Percentiles rank a stretch among this genome's conserved stretches.
Conservation (phyloP, 148 eudicot species). For the Pharnaceum exiguum region DNA sequence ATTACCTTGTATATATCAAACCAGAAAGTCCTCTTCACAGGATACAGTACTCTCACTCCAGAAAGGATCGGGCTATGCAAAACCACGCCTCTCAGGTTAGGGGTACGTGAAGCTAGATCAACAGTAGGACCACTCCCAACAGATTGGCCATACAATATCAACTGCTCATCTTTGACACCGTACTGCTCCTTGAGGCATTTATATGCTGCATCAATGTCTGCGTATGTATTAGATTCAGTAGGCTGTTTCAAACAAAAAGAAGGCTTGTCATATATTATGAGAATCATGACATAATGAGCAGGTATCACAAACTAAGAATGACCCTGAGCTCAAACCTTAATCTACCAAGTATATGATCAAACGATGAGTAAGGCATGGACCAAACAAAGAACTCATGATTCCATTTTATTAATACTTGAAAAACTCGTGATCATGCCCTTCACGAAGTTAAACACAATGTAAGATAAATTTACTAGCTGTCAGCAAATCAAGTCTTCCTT, state of each 20-base stretch:
- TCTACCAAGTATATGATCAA: not conserved
- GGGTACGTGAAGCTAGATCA: conserved; percentile 84
- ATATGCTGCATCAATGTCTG: conserved; percentile 93
- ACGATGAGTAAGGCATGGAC: not conserved
- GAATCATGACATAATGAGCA: conserved; percentile 1
- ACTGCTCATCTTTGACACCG: conserved; percentile 72
- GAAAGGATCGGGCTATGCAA: conserved; percentile 91
- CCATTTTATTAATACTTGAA: not conserved
- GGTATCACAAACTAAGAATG: not conserved
- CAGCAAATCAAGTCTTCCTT: too few relatives aligned
- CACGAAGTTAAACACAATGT: too few relatives aligned
- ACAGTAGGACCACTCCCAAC: conserved; percentile 95
- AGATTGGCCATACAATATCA: conserved; percentile 85
- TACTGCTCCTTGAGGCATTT: conserved; percentile 88
- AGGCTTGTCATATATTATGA: conserved; percentile 29
- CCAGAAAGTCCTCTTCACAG: conserved; percentile 83
- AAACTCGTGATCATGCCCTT: too few relatives aligned
- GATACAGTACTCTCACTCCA: conserved; percentile 80
- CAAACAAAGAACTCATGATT: not conserved
- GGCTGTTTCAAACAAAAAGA: conserved; percentile 64
- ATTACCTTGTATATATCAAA: conserved; percentile 93
- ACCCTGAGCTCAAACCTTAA: not conserved
- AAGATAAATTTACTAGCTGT: too few relatives aligned
- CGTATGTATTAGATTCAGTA: conserved; percentile 88
- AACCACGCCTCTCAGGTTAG: conserved; percentile 84